Base-by-base conservation (phyloP, 257 asterid genomes). In the Ocimum tenuiflorum region DNA sequence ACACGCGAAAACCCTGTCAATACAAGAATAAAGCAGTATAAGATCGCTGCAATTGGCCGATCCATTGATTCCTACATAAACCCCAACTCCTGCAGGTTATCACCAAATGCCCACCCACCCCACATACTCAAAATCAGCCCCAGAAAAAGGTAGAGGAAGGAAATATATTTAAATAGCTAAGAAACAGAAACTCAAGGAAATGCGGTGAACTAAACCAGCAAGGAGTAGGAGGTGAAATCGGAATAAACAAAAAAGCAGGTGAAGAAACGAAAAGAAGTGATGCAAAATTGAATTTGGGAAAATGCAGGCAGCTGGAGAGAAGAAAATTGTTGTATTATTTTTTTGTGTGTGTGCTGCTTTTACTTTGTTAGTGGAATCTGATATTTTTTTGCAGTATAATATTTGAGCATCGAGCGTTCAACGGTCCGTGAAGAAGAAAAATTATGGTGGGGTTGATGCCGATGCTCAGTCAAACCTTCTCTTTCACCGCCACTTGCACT, bases 11-110 rank as follows among this genome's bases (percentile, higher is more conserved):
- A 46, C 70, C 72, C 62, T 35, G 69, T 60, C 11, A 82, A 65
- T 19, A 86, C 53, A 59, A 80, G 68, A 64, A 75, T n/a, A 33
- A 82, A 73, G 77, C 76, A 82, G 67, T 20, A 73, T 49, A 79
- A 74, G 83, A 89, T 79, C 84, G 78, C 38, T 17, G 76, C 51
- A 43, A 77, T 42, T 3, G 76, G 78, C 69, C 83, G 92, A 86
- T 86, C 95, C 97, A 88, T 82, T 29, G 19, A 55, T 29, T n/a
- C 39, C n/a, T n/a, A n/a, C n/a, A n/a, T n/a, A 75, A 47, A 72
- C 69, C 31, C 70, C 61, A 59, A 70, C 64, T 20, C 52, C 56
- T 68, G 53, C 48, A 41, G 65, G 23, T 48, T 20, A 50, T 66
- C 59, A 22, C 64, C 31, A 20, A 68, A 36, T 46, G 67, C 43